Evolutionary conservation across 768 basidiomycete genomes (phyloP).

Genomic region (Leucosporidium creatinivorum): DNA sequence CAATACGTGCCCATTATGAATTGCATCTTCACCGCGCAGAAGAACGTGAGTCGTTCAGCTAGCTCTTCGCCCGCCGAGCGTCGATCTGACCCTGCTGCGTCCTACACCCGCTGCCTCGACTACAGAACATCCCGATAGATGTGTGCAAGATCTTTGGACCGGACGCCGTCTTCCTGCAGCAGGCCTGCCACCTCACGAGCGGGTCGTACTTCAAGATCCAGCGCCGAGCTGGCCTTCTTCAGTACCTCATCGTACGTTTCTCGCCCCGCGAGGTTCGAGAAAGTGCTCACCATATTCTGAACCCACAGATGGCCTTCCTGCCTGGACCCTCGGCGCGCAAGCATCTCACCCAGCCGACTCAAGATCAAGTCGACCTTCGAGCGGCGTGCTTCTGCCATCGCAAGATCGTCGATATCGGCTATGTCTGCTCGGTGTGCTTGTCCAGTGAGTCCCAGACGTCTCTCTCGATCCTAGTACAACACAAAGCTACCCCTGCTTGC

Average conservation of each 20-base stretch:
- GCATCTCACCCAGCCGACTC: conserved; percentile 74
- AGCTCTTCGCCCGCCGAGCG: neutral
- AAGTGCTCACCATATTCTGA: no score
- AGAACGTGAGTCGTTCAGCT: conserved; percentile 53
- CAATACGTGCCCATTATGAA: conserved; percentile 99
- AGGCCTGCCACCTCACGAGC: conserved; percentile 89
- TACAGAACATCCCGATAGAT: conserved; percentile 90
- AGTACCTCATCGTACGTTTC: conserved; percentile 67
- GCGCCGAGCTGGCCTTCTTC: conserved; percentile 75
- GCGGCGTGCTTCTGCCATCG: conserved; percentile 99
- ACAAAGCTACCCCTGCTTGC: neutral
- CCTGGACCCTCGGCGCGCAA: conserved; percentile 64
- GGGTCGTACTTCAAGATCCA: conserved; percentile 85
- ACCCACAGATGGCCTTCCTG: conserved; percentile 89
- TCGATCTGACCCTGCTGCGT: neutral
- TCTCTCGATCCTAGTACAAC: neutral
- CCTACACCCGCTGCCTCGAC: neutral
- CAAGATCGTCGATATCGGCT: conserved; percentile 89
- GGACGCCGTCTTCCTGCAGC: conserved; percentile 91
- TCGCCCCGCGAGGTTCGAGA: no score
- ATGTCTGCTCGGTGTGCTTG: conserved; percentile 96
- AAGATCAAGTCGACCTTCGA: conserved; percentile 91
- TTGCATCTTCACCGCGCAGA: conserved; percentile 96
- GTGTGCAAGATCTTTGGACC: conserved; percentile 79
- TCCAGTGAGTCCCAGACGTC: conserved; percentile 48